Evolutionary conservation across 2,329 filamentous ascomycete genomes (phyloP).

Genomic region (Aureobasidium mangrovei): DNA sequence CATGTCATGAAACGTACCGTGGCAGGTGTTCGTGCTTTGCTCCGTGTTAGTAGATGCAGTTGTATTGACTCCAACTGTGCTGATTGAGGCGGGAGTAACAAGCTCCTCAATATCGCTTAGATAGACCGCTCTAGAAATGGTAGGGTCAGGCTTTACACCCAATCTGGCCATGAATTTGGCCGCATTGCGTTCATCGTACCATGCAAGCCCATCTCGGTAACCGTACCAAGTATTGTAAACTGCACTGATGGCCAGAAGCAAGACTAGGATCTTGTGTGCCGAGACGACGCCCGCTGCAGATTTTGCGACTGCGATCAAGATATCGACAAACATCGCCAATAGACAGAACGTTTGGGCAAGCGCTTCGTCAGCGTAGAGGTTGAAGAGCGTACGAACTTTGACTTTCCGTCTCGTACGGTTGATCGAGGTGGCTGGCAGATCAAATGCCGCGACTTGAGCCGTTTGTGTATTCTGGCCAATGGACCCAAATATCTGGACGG

Average conservation of each 20-base stretch:
- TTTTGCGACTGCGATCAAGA: constrained; percentile 32
- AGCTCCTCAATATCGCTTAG: constrained; percentile 67
- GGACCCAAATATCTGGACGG: constrained; percentile 69
- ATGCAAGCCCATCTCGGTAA: constrained; percentile 62
- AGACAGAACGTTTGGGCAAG: constrained; percentile 21
- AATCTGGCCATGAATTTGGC: constrained; percentile 71
- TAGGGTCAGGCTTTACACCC: constrained; percentile 66
- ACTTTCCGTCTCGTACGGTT: constrained; percentile 4
- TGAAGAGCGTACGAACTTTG: constrained; percentile 17
- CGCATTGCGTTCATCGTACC: constrained; percentile 80
- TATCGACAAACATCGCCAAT: constrained; percentile 30
- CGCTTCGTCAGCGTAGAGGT: constrained; percentile 25
- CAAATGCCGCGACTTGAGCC: constrained; percentile 32
- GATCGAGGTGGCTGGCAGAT: constrained; percentile 13
- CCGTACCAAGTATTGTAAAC: constrained; percentile 67
- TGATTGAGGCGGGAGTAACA: constrained; percentile 26
- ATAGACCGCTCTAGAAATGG: constrained; percentile 82
- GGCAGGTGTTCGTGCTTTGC: constrained; percentile 20
- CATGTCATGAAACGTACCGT: constrained; percentile 25
- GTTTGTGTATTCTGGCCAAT: constrained; percentile 61
- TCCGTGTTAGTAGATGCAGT: constrained; percentile 19
- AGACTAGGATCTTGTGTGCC: constrained; percentile 66
- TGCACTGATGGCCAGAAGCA: constrained; percentile 58
- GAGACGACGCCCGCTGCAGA: constrained; percentile 23
- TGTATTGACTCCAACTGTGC: neutral